These are phyloP conservation scores for Paramecium octaurelia DNA, from an alignment of 73 alveolate species.

Conservation along the genomic window DNA sequence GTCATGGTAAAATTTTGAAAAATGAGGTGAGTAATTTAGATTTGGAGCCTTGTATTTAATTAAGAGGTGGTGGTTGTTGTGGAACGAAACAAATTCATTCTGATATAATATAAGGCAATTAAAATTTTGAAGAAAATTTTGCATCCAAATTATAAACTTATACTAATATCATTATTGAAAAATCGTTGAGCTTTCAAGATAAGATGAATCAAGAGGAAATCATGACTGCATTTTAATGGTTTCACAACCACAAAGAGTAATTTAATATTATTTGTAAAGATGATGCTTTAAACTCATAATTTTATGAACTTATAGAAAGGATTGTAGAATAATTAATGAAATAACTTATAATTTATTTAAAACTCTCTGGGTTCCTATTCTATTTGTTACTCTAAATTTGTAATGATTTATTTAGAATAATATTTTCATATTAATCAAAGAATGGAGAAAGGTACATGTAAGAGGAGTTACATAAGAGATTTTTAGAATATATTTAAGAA, in stretches of 20 bases:
- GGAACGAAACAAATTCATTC: no score
- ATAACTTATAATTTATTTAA: no score
- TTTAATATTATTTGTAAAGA: not conserved
- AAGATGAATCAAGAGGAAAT: not conserved
- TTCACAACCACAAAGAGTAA: not conserved
- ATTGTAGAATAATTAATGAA: not conserved
- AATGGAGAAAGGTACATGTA: not conserved
- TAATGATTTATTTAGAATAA: not conserved
- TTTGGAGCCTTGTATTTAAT: no score
- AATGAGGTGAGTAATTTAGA: no score
- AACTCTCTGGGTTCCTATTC: not conserved
- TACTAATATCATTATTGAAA: not conserved
- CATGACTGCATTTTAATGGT: not conserved
- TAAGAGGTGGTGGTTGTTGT: no score
- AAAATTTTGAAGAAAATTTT: not conserved
- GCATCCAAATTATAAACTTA: not conserved
- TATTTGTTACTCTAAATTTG: not conserved
- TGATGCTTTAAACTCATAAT: not conserved
- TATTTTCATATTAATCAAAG: not conserved
- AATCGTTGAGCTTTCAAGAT: not conserved
- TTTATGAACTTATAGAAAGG: not conserved
- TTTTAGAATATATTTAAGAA: not conserved
- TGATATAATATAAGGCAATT: no score
- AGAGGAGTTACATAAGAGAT: not conserved
- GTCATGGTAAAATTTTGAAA: no score